Evolutionary conservation across 2,329 filamentous ascomycete species (phyloP), one percentile per base, ranked within the genome.

Genomic region (Zymoseptoria pseudotritici): DNA sequence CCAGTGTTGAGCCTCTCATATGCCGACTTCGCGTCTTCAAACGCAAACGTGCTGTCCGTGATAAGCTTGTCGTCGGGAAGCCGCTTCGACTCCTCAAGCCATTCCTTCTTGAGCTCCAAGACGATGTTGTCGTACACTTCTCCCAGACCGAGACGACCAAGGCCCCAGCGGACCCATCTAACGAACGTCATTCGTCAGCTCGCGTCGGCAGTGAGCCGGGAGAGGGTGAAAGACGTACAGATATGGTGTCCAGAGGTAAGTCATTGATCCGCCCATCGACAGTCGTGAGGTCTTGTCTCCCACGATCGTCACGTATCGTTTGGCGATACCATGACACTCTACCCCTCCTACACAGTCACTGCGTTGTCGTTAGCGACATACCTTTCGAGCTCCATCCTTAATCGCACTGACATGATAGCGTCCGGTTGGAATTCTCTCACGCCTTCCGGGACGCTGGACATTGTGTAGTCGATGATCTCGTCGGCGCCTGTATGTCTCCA

Each of bases 381-480:
- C 13, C 13, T 17, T n/a, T 6, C 17, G 17, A 46, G 36, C 17
- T 46, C 36, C 13, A n/a, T 46, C 36, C 17, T 13, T 6, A n/a
- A 46, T n/a, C 5, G 36, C 9, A 22, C 50, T 53, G 13, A 53
- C 50, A 88, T 76, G 0, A 82, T 78, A 24, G 83, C 76, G 56
- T 78, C 75, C 67, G 81, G 87, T 2, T 80, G 72, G 9, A 75
- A 76, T 0, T 80, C 79, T 58, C 76, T 75, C 2, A 88, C 71
- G 1, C 70, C 73, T n/a, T 76, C 72, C 9, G 79, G 68, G 1
- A 87, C 74, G 67, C 84, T 73, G 50, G 64, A 56, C 0, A 73
- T 71, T 17, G 79, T 82, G 68, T 88, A 88, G 66, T 88, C 83
- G 53, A 87, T 76, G 53, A 87, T 79, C 63, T 83, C 81, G 66